These are phyloP conservation scores for Schoenoplectus triqueter DNA, from an alignment of 202 grass and related monocot genomes.

Conservation along the genomic window DNA sequence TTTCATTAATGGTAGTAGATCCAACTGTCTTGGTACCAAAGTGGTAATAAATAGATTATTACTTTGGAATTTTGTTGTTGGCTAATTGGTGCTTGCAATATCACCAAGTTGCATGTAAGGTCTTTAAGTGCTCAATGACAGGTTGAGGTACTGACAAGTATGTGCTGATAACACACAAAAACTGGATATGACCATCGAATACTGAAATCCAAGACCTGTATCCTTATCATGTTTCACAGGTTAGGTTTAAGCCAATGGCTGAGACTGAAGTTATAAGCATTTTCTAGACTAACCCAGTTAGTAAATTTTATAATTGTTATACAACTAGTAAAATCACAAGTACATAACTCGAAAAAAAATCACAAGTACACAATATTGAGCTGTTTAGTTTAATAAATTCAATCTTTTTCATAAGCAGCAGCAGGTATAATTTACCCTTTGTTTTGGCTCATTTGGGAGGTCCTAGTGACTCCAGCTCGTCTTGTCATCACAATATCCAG, in stretches of 20 bases:
- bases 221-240: neutral
- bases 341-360: too few species aligned
- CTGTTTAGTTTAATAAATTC: slow-evolving; percentile 9
- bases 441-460: slow-evolving; percentile 46
- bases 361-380: neutral
- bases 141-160: slow-evolving; percentile 10
- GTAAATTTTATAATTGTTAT: neutral
- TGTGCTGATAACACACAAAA: slow-evolving; percentile 14
- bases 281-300: neutral
- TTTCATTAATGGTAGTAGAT: slow-evolving; percentile 18
- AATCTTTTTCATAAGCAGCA: slow-evolving; percentile 35
- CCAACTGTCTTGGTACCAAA: slow-evolving; percentile 11
- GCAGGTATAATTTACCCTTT: slow-evolving; percentile 53
- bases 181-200: neutral
- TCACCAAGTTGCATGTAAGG: neutral
- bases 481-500: slow-evolving; percentile 42
- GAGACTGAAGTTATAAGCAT: neutral
- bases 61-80: slow-evolving; percentile 21
- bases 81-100: slow-evolving; percentile 24
- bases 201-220: neutral
- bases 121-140: neutral
- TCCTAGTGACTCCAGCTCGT: slow-evolving; percentile 43
- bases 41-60: neutral
- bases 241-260: neutral
- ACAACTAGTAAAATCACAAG: neutral